phyloP scores from a whole-genome alignment of 345 rosid genomes.

The Hibiscus tridactylites region DNA sequence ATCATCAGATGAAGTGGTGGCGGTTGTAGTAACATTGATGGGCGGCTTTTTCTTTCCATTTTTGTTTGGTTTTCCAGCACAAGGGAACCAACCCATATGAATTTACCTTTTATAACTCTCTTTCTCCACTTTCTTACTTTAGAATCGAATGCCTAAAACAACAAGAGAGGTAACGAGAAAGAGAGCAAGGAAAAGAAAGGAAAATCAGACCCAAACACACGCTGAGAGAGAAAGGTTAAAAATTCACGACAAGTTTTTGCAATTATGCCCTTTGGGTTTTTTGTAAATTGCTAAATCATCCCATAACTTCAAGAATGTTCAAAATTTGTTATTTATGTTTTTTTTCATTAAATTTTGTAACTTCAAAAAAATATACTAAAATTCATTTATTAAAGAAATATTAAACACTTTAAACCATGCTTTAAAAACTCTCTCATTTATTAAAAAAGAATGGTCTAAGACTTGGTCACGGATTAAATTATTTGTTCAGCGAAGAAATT shows the following conservation, averaged over 20 bases:
- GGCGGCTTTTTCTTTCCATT: constrained; percentile 26
- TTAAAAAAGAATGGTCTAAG: no score
- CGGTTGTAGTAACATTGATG: background rate
- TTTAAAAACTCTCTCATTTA: no score
- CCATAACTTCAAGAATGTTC: background rate
- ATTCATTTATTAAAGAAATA: no score
- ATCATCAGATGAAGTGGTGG: constrained; percentile 16
- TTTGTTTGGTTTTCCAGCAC: constrained; percentile 38
- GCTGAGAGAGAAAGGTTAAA: background rate
- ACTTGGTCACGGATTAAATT: no score
- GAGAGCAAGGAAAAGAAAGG: background rate
- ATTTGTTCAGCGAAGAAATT: no score
- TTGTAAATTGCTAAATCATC: background rate
- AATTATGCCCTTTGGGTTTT: background rate
- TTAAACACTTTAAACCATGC: no score
- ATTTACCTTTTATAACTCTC: background rate
- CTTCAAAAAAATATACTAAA: no score
- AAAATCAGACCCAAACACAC: constrained; percentile 5
- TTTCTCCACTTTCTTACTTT: background rate
- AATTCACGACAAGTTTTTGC: constrained; percentile 1
- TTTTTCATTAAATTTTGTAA: no score
- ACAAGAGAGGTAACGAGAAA: background rate
- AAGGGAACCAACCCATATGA: constrained; percentile 51
- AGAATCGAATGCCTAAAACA: background rate
- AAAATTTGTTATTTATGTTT: background rate